phyloP scores from a whole-genome alignment of 225 moss, liverwort and hornwort species.

The Sphagnum contortum region DNA sequence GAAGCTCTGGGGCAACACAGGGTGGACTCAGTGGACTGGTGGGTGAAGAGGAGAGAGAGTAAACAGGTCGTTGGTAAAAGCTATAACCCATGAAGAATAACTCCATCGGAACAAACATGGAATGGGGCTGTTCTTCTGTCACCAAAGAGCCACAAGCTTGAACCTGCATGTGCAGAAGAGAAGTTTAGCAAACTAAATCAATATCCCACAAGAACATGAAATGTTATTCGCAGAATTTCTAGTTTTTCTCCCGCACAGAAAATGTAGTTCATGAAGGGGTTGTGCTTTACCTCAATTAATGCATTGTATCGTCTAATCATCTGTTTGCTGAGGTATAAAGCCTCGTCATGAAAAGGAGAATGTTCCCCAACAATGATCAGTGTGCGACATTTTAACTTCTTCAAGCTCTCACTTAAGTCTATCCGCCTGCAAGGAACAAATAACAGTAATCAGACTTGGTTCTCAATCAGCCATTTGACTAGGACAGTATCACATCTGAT shows the following conservation, averaged over 20 bases:
- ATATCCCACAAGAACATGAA: no score
- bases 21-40: slow-evolving; percentile 77
- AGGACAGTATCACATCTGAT: no score
- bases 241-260: background rate
- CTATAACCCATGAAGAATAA: slow-evolving; percentile 80
- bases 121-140: slow-evolving; percentile 42
- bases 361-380: slow-evolving; percentile 40
- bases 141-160: slow-evolving; percentile 43
- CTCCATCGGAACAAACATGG: slow-evolving; percentile 81
- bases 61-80: slow-evolving; percentile 53
- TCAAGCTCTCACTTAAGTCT: slow-evolving; percentile 22
- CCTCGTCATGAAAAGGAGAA: slow-evolving; percentile 36
- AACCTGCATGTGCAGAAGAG: slow-evolving; percentile 27
- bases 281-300: slow-evolving; percentile 29
- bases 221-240: background rate
- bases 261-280: background rate
- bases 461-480: no score
- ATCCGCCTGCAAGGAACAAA: slow-evolving; percentile 12
- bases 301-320: slow-evolving; percentile 35
- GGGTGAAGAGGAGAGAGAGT: slow-evolving; percentile 40
- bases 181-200: no score
- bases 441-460: no score
- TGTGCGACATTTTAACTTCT: slow-evolving; percentile 39
- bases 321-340: slow-evolving; percentile 25
- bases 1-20: slow-evolving; percentile 57